Evolutionary conservation across 139 green algal genomes (phyloP).

Genomic region (Chlamydomonas schloesseri): DNA sequence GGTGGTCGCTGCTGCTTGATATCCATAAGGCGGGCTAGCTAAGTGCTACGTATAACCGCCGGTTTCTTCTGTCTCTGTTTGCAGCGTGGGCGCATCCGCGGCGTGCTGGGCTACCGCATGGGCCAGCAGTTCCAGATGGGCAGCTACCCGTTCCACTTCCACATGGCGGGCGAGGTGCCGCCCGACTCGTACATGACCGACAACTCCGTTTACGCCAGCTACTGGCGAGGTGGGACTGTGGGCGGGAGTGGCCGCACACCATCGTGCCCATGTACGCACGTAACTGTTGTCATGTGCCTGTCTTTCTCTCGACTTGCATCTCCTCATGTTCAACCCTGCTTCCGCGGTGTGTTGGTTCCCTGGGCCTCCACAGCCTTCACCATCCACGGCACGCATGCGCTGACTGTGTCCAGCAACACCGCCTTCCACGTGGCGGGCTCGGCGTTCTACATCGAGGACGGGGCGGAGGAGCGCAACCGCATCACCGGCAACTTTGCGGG

Average conservation of each 20-base stretch:
- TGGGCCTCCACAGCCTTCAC: not conserved
- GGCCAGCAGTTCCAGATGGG: not conserved
- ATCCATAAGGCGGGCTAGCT: not conserved
- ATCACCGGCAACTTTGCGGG: not conserved
- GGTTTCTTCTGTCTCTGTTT: not conserved
- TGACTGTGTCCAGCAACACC: not conserved
- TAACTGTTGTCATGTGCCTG: not conserved
- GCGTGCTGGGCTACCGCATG: not conserved
- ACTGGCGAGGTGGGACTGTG: not conserved
- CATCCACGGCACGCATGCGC: not conserved
- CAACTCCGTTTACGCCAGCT: not conserved
- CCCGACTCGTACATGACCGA: not conserved
- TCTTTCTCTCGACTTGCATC: not conserved
- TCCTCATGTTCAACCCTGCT: not conserved
- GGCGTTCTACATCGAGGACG: not conserved
- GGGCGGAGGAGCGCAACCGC: not conserved
- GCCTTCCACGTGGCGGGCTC: not conserved
- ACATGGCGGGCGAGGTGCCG: not conserved
- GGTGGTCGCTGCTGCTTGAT: too few species aligned
- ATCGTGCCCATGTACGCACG: not conserved
- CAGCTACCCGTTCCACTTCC: constrained; percentile 9
- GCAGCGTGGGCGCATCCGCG: not conserved
- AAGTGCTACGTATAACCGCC: too few species aligned
- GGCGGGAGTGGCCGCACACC: not conserved
- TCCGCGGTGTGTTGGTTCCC: not conserved